Percentiles rank a stretch among this genome's conserved stretches.
These are phyloP conservation scores for Nothophaeocryptopus gaeumannii DNA, from an alignment of 2,329 filamentous ascomycete species.

Conservation along the genomic window DNA sequence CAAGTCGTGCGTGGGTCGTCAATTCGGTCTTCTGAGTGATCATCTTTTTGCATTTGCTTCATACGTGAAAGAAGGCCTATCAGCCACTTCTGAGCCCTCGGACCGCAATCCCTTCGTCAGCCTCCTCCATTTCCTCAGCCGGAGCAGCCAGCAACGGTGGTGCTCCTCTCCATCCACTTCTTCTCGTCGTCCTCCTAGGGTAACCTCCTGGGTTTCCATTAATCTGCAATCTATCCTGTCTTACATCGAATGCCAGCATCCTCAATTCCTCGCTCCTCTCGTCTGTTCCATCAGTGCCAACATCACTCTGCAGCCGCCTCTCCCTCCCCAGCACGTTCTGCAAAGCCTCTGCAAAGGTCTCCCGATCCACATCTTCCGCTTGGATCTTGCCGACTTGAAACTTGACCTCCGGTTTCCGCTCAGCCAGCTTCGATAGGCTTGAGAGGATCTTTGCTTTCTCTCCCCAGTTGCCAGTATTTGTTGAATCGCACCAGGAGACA, in stretches of 20 bases:
- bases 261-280: constrained; percentile 18
- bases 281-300: constrained; percentile 9
- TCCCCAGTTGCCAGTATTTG: constrained; percentile 24
- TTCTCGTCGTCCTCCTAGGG: constrained; percentile 6
- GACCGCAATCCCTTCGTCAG: no score
- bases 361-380: constrained; percentile 24
- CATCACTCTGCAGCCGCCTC: constrained; percentile 8
- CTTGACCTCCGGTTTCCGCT: constrained; percentile 13
- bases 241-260: constrained; percentile 30
- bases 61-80: no score
- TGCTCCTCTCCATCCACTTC: constrained; percentile 20
- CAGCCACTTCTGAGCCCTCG: no score
- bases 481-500: constrained; percentile 36
- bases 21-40: no score
- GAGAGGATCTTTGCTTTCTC: constrained; percentile 31
- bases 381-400: constrained; percentile 30
- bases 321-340: constrained; percentile 22
- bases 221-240: constrained; percentile 24
- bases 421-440: constrained; percentile 21
- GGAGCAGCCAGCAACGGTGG: constrained; percentile 10
- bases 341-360: constrained; percentile 24
- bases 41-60: no score
- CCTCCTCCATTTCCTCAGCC: no score
- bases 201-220: constrained; percentile 9
- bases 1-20: no score